Percentiles rank a stretch among this genome's conserved stretches.
phyloP scores from a whole-genome alignment of 2,329 filamentous ascomycete species.

The Nigrograna mackinnonii region DNA sequence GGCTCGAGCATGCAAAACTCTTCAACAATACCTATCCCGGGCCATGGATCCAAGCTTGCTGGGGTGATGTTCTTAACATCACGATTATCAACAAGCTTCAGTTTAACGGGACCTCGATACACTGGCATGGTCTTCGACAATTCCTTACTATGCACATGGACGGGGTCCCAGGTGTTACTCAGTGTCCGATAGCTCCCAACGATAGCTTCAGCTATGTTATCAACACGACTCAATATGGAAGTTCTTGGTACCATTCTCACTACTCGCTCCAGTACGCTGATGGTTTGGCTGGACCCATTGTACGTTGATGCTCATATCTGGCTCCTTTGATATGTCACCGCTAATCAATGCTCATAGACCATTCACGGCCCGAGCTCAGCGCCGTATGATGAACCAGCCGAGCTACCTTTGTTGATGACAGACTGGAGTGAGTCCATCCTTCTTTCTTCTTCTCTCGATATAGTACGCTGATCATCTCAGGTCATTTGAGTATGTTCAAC shows the following conservation, averaged over 20 bases:
- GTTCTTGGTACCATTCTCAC: conserved; percentile 36
- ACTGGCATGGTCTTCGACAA: conserved; percentile 55
- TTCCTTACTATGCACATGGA: conserved; percentile 68
- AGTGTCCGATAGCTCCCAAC: conserved; percentile 46
- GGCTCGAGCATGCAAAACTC: conserved; percentile 8
- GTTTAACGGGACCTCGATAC: conserved; percentile 52
- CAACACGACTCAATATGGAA: conserved; percentile 25
- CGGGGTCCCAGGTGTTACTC: conserved; percentile 77
- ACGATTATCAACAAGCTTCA: conserved; percentile 36
- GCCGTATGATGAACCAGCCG: conserved; percentile 4
- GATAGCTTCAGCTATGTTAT: conserved; percentile 25
- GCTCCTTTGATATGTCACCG: no score
- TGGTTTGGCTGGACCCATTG: conserved; percentile 1
- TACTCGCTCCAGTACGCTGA: conserved; percentile 16
- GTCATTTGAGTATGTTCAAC: no score
- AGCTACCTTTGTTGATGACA: conserved; percentile 10
- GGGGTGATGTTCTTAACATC: conserved; percentile 19
- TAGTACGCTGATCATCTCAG: no score
- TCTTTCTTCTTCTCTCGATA: no score
- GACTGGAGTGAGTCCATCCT: conserved; percentile 13
- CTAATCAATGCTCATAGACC: no score
- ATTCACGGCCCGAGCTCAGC: conserved; percentile 7
- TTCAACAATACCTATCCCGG: conserved; percentile 16
- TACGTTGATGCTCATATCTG: background rate
- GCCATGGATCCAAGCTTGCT: conserved; percentile 17